Conservation (phyloP, 805 yeast species). For the Nematodospora valgi region DNA sequence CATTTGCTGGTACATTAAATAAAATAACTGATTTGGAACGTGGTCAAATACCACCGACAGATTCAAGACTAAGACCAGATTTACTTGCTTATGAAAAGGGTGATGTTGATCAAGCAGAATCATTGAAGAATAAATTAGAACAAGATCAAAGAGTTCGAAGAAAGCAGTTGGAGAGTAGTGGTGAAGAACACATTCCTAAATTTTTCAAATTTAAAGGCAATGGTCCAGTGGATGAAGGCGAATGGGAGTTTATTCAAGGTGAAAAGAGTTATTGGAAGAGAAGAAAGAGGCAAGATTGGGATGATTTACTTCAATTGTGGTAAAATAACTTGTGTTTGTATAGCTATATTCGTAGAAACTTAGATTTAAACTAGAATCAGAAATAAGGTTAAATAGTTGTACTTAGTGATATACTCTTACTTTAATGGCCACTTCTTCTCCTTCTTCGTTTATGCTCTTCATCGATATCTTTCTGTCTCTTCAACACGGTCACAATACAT, state of each 20-base stretch:
- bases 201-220: constrained; percentile 55
- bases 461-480: constrained; percentile 7
- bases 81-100: constrained; percentile 69
- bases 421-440: too few relatives aligned
- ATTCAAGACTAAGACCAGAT: constrained; percentile 89
- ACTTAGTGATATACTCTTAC: too few relatives aligned
- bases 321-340: constrained; percentile 18
- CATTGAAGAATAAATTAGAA: constrained; percentile 64
- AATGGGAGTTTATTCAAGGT: constrained; percentile 59
- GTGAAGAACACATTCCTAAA: constrained; percentile 48
- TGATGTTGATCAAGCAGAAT: constrained; percentile 68
- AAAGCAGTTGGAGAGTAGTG: constrained; percentile 46
- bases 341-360: not conserved
- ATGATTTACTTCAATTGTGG: constrained; percentile 55
- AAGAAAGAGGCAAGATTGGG: constrained; percentile 64
- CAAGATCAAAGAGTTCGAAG: constrained; percentile 79
- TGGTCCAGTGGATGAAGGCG: constrained; percentile 34
- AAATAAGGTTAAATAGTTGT: too few relatives aligned
- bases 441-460: constrained; percentile 3
- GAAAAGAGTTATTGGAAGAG: constrained; percentile 73
- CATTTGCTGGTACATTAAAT: constrained; percentile 77
- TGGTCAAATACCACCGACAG: constrained; percentile 72
- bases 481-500: constrained; percentile 9
- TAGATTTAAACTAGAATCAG: too few relatives aligned
- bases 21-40: constrained; percentile 72